Conservation (phyloP, 371 early-diverging fungal species). For the Dichotomocladium elegans region DNA sequence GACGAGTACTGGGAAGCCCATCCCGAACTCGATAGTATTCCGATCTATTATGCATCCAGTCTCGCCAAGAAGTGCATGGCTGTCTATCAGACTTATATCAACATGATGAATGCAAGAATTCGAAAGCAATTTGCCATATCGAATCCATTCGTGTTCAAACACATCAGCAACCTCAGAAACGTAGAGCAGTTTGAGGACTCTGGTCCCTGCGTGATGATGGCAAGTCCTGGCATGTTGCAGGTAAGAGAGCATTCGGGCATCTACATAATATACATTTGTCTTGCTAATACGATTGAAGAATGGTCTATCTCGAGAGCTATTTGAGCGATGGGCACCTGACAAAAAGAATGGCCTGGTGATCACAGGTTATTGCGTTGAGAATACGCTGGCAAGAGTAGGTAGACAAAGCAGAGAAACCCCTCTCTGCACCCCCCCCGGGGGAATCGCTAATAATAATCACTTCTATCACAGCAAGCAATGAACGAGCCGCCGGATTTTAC, state of each 20-base stretch:
- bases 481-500: constrained; percentile 94
- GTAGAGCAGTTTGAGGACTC: constrained; percentile 95
- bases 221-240: constrained; percentile 99
- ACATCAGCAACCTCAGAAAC: constrained; percentile 92
- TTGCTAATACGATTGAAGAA: constrained; percentile 43
- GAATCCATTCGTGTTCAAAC: constrained; percentile 98
- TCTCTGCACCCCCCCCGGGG: neutral
- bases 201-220: constrained; percentile 99
- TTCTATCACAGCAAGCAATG: constrained; percentile 67
- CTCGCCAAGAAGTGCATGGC: constrained; percentile 98
- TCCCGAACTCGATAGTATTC: constrained; percentile 92
- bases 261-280: neutral
- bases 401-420: neutral
- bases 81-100: constrained; percentile 99
- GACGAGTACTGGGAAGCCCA: constrained; percentile 99
- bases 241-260: constrained; percentile 20
- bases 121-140: constrained; percentile 87
- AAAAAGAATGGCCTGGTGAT: constrained; percentile 96
- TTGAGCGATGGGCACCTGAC: constrained; percentile 98
- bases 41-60: constrained; percentile 98
- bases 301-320: constrained; percentile 96
- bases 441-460: neutral
- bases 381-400: constrained; percentile 94
- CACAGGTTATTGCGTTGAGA: constrained; percentile 99
- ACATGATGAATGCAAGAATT: constrained; percentile 99